These are phyloP conservation scores for Talaromyces rugulosus DNA, from an alignment of 2,329 filamentous ascomycete species.

Conservation along the genomic window DNA sequence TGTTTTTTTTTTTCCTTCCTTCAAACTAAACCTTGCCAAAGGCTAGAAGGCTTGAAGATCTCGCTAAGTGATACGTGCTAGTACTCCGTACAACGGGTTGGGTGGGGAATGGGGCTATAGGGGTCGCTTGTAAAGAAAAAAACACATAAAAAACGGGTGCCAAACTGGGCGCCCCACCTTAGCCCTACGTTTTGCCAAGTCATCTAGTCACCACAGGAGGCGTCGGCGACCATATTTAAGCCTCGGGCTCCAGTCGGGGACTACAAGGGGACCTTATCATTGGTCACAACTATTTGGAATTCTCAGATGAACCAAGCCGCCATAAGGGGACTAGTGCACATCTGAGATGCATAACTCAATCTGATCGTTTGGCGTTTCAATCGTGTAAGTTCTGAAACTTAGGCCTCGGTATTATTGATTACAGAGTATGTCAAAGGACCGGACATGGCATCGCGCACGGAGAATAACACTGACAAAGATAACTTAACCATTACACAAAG, in stretches of 20 bases:
- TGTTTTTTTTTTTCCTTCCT: neutral
- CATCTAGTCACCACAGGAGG: neutral
- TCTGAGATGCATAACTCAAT: slow-evolving; percentile 12
- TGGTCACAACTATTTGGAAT: slow-evolving; percentile 12
- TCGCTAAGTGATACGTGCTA: neutral
- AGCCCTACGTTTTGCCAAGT: slow-evolving; percentile 6
- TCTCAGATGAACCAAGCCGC: neutral
- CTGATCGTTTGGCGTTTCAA: neutral
- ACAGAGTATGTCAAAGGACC: neutral
- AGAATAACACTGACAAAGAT: neutral
- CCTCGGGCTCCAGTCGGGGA: slow-evolving; percentile 14
- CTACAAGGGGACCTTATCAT: neutral
- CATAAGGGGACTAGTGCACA: neutral
- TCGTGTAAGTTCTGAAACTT: neutral
- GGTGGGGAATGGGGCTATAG: neutral
- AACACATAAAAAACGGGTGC: neutral
- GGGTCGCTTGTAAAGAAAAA: neutral
- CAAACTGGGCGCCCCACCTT: slow-evolving; percentile 2
- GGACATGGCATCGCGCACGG: neutral
- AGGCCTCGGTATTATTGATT: neutral
- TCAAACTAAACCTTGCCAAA: neutral
- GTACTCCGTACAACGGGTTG: neutral
- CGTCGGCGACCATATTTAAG: slow-evolving; percentile 11
- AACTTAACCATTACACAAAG: neutral
- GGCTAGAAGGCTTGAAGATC: neutral